phyloP scores from a whole-genome alignment of 179 eudicot species.

The Vitellaria paradoxa region DNA sequence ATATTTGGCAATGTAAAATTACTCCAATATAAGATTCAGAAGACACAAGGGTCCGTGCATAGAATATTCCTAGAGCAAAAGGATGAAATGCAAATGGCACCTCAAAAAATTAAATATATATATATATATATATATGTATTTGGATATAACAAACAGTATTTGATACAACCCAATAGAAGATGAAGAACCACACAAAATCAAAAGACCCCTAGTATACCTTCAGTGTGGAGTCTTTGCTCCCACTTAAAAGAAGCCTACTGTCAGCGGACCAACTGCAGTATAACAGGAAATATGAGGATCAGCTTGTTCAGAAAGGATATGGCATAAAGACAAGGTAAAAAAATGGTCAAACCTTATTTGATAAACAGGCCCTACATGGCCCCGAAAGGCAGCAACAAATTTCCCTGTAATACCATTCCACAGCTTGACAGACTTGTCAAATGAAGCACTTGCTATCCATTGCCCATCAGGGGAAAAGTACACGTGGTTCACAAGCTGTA shows the following conservation, averaged over 20 bases:
- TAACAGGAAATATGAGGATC: slow-evolving; percentile 1
- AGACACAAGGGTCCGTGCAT: background rate
- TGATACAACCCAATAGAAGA: background rate
- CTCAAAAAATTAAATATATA: no score
- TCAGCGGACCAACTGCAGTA: slow-evolving; percentile 94
- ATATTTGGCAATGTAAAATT: background rate
- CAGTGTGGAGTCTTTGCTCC: slow-evolving; percentile 93
- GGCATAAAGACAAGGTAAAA: background rate
- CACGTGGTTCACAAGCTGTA: slow-evolving; percentile 90
- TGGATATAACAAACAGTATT: background rate
- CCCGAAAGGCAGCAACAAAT: slow-evolving; percentile 85
- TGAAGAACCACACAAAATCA: background rate
- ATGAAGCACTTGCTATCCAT: slow-evolving; percentile 98
- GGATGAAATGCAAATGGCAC: background rate
- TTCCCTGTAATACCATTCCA: slow-evolving; percentile 94
- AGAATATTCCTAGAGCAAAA: background rate
- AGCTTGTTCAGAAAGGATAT: background rate
- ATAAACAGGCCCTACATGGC: slow-evolving; percentile 96
- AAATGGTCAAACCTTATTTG: slow-evolving; percentile 64
- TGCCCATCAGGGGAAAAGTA: slow-evolving; percentile 96
- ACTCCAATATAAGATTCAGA: background rate
- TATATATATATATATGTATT: no score
- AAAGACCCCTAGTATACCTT: slow-evolving; percentile 45
- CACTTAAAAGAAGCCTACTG: slow-evolving; percentile 88
- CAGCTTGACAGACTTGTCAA: slow-evolving; percentile 89